These are phyloP conservation scores for Gossypium turneri DNA, from an alignment of 345 rosid genomes.

Conservation along the genomic window DNA sequence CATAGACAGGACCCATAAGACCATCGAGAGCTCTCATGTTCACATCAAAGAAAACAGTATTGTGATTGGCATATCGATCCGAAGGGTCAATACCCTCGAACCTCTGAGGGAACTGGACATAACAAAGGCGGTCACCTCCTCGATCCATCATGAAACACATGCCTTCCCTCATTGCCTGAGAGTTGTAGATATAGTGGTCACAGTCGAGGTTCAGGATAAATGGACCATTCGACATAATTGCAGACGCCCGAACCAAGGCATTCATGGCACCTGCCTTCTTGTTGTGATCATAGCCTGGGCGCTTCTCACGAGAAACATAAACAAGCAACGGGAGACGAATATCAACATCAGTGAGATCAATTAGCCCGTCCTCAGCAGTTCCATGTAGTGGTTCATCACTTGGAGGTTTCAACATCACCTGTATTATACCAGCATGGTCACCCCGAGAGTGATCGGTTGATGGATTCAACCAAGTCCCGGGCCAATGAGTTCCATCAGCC, in stretches of 20 bases:
- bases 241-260: conserved; percentile 95
- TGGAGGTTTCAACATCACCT: conserved; percentile 98
- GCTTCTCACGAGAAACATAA: conserved; percentile 95
- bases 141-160: conserved; percentile 99
- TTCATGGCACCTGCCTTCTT: conserved; percentile 99
- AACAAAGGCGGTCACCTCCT: conserved; percentile 94
- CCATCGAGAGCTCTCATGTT: conserved; percentile 99
- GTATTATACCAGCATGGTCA: conserved; percentile 93
- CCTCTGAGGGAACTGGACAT: conserved; percentile 96
- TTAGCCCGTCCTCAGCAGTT: conserved; percentile 51
- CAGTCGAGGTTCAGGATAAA: conserved; percentile 97
- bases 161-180: conserved; percentile 91
- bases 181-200: conserved; percentile 96
- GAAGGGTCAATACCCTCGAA: conserved; percentile 99
- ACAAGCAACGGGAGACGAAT: conserved; percentile 97
- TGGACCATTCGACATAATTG: conserved; percentile 95
- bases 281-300: conserved; percentile 97
- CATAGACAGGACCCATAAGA: conserved; percentile 95
- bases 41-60: conserved; percentile 96
- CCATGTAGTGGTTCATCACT: conserved; percentile 88
- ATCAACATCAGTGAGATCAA: conserved; percentile 79
- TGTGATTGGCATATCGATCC: conserved; percentile 94
- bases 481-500: conserved; percentile 99
- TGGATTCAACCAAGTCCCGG: conserved; percentile 84
- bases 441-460: conserved; percentile 69